Percentiles rank a stretch among this genome's conserved stretches.
These are phyloP conservation scores for Saitozyma podzolica DNA, from an alignment of 768 basidiomycete genomes.

Conservation along the genomic window DNA sequence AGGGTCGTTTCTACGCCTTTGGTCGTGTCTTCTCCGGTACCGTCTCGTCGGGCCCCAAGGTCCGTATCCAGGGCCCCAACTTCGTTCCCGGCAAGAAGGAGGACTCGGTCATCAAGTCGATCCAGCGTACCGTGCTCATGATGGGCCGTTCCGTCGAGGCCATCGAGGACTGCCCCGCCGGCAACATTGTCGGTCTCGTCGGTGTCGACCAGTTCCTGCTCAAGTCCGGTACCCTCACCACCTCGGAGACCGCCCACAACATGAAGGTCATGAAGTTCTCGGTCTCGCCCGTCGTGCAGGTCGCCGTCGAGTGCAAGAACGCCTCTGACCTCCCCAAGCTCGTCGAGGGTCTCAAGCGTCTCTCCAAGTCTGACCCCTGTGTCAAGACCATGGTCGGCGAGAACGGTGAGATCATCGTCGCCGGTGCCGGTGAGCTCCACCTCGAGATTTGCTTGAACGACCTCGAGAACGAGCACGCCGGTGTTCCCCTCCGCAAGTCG, in stretches of 20 bases:
- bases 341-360: constrained; percentile 99
- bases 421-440: constrained; percentile 98
- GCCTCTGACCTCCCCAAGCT: constrained; percentile 98
- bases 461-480: constrained; percentile 98
- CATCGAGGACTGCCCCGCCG: constrained; percentile 97
- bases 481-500: constrained; percentile 97
- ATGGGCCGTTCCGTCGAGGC: constrained; percentile 99
- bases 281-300: constrained; percentile 97
- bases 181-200: constrained; percentile 98
- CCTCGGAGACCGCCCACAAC: constrained; percentile 98
- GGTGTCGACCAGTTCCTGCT: constrained; percentile 99
- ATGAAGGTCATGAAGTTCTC: constrained; percentile 99
- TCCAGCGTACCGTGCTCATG: constrained; percentile 99
- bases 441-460: constrained; percentile 99
- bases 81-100: constrained; percentile 98
- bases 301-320: constrained; percentile 99
- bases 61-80: constrained; percentile 99
- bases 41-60: constrained; percentile 93
- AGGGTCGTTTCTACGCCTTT: constrained; percentile 99
- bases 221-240: constrained; percentile 97
- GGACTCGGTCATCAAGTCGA: constrained; percentile 93
- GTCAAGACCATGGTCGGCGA: constrained; percentile 92
- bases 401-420: constrained; percentile 96
- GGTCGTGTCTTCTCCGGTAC: constrained; percentile 99
- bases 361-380: constrained; percentile 99